phyloP scores from a whole-genome alignment of 2,329 filamentous ascomycete species.

The Aspergillus aculeatinus region DNA sequence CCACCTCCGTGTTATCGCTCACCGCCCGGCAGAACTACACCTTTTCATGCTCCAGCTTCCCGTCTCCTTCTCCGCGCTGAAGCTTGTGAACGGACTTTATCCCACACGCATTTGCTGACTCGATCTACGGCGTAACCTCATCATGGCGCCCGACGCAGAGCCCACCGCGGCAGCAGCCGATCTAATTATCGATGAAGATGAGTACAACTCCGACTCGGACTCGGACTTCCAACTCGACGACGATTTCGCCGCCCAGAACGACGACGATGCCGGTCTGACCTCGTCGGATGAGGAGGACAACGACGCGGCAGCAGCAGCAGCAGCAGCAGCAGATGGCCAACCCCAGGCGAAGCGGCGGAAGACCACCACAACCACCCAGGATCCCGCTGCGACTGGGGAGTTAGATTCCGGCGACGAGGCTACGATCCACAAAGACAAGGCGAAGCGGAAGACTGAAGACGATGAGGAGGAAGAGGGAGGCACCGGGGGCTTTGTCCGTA shows the following conservation, averaged over 20 bases:
- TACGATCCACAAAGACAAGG: constrained; percentile 52
- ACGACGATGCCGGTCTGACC: constrained; percentile 28
- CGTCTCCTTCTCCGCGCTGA: neutral
- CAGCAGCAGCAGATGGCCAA: constrained; percentile 7
- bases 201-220: constrained; percentile 40
- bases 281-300: constrained; percentile 31
- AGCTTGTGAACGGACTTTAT: neutral
- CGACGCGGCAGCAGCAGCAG: constrained; percentile 2
- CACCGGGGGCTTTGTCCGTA: constrained; percentile 53
- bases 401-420: constrained; percentile 58
- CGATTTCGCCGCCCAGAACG: constrained; percentile 35
- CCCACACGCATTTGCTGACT: neutral
- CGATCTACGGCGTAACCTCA: neutral
- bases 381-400: constrained; percentile 27
- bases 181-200: constrained; percentile 30
- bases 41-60: constrained; percentile 1
- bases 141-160: neutral
- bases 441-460: constrained; percentile 43
- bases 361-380: constrained; percentile 26
- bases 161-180: neutral
- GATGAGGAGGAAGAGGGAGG: constrained; percentile 47
- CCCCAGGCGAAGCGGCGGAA: constrained; percentile 43
- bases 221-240: constrained; percentile 41
- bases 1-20: neutral
- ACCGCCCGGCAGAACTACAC: constrained; percentile 29